Conservation (phyloP, 1,284 basidiomycete species). For the Gymnopus androsaceus region DNA sequence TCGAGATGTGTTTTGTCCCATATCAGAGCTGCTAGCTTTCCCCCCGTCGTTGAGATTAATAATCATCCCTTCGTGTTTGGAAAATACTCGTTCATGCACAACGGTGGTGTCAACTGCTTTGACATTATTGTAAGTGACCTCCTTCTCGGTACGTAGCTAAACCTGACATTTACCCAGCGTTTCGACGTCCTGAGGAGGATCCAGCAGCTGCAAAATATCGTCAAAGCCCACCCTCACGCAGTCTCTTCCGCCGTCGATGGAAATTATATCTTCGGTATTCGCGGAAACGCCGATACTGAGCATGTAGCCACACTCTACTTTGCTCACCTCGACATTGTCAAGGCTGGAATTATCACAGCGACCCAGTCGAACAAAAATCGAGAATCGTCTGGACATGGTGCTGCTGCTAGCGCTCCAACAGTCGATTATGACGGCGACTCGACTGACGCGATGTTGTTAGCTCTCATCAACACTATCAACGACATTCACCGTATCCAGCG, state of each 20-base stretch:
- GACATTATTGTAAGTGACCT: neutral
- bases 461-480: neutral
- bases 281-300: neutral
- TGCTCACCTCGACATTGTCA: neutral
- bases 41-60: conserved; percentile 1
- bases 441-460: neutral
- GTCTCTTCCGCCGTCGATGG: neutral
- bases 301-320: neutral
- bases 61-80: neutral
- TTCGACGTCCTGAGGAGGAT: neutral
- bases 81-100: neutral
- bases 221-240: neutral
- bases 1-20: neutral
- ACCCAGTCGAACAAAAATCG: neutral
- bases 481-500: neutral
- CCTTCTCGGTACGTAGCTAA: neutral
- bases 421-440: neutral
- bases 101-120: neutral
- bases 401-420: neutral
- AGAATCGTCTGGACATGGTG: neutral
- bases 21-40: conserved; percentile 1
- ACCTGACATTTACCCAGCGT: neutral
- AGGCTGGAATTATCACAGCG: neutral
- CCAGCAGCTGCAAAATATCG: neutral
- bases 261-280: neutral